Percentiles rank a stretch among this genome's conserved stretches.
Evolutionary conservation across 768 basidiomycete genomes (phyloP).

Genomic region (Suillus fuscotomentosus): DNA sequence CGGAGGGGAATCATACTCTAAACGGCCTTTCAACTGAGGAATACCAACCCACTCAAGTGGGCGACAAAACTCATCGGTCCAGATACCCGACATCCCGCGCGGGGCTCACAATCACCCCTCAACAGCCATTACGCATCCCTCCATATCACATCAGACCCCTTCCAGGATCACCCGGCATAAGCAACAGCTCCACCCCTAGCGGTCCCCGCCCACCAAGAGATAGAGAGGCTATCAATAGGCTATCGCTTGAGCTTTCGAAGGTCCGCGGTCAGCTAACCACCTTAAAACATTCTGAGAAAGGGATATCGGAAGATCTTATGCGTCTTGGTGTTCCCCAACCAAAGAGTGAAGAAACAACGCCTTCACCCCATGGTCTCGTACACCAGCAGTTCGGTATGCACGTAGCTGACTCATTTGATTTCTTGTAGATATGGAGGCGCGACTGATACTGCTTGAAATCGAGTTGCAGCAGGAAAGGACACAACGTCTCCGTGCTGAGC

Average conservation of each 20-base stretch:
- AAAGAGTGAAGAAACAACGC: background rate
- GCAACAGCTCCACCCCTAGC: background rate
- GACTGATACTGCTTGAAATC: constrained; percentile 28
- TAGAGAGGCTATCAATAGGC: constrained; percentile 4
- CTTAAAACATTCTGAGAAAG: constrained; percentile 23
- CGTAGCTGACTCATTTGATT: background rate
- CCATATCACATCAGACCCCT: background rate
- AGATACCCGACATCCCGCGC: background rate
- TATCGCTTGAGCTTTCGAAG: constrained; percentile 28
- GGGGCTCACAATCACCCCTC: background rate
- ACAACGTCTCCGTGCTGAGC: constrained; percentile 43
- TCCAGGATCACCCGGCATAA: background rate
- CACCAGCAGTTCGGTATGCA: background rate
- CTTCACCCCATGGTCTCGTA: background rate
- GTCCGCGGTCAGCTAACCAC: constrained; percentile 23
- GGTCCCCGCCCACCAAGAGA: background rate
- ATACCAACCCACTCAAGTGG: background rate
- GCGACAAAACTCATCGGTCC: too few relatives aligned
- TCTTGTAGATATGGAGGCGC: constrained; percentile 23
- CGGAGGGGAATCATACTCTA: background rate
- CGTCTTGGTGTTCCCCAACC: constrained; percentile 9
- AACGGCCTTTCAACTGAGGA: background rate
- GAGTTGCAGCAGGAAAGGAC: constrained; percentile 38
- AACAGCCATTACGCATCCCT: background rate
- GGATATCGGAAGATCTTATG: constrained; percentile 21